These are phyloP conservation scores for Elongisporangium senticosum DNA, from an alignment of 352 stramenopile species.

Conservation along the genomic window DNA sequence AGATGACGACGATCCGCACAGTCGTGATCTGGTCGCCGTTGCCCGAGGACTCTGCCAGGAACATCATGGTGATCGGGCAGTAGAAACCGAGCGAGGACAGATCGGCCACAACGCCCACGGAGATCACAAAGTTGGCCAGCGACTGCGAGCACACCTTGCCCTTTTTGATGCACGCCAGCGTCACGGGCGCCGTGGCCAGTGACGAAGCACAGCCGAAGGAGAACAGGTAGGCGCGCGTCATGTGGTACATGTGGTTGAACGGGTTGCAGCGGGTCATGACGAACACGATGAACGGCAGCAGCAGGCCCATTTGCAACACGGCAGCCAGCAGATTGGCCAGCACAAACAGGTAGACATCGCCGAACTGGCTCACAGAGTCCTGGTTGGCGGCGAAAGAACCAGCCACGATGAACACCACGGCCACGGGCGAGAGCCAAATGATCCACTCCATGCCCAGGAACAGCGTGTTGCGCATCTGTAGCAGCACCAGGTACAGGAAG, in stretches of 20 bases:
- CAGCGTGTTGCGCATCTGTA: conserved; percentile 69
- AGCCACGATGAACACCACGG: conserved; percentile 59
- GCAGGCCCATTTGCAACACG: conserved; percentile 39
- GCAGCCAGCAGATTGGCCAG: conserved; percentile 29
- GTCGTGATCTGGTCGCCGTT: conserved; percentile 46
- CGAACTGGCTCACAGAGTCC: conserved; percentile 24
- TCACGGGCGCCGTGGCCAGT: conserved; percentile 57
- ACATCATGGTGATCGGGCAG: conserved; percentile 55
- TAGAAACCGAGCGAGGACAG: conserved; percentile 59
- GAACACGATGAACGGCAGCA: conserved; percentile 61
- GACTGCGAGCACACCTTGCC: conserved; percentile 59
- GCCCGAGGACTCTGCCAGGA: conserved; percentile 55
- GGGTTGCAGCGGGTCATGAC: conserved; percentile 57
- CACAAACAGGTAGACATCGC: conserved; percentile 50
- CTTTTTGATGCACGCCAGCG: conserved; percentile 55
- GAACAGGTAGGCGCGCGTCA: conserved; percentile 63
- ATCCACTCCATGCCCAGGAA: conserved; percentile 68
- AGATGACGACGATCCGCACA: conserved; percentile 39
- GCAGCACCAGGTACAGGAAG: conserved; percentile 57
- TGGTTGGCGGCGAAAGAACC: conserved; percentile 57
- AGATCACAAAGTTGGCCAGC: conserved; percentile 71
- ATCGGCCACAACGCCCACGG: conserved; percentile 58
- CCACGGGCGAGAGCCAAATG: conserved; percentile 57
- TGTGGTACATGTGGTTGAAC: conserved; percentile 59
- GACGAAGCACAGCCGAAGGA: conserved; percentile 64